Conservation (phyloP, 2,329 filamentous ascomycete species). For the Botryosphaeria agaves region DNA sequence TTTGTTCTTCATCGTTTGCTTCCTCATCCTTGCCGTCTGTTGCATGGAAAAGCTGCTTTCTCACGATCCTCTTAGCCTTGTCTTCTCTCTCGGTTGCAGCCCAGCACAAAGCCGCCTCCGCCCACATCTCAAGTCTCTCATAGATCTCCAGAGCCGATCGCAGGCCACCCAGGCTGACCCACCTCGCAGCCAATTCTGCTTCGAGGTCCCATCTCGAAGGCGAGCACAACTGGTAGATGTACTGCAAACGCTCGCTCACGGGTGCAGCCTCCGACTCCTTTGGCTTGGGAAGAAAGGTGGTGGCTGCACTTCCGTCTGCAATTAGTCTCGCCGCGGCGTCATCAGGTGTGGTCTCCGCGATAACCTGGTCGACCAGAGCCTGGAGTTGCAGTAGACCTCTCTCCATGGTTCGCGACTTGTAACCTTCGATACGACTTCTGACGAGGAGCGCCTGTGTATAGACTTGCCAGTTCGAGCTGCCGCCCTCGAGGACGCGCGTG, state of each 20-base stretch:
- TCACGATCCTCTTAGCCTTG: conserved; percentile 60
- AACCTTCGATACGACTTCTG: conserved; percentile 75
- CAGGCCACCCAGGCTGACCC: conserved; percentile 75
- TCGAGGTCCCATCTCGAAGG: conserved; percentile 90
- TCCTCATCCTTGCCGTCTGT: conserved; percentile 26
- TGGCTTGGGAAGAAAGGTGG: conserved; percentile 65
- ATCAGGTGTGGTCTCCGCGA: conserved; percentile 55
- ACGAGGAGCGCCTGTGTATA: conserved; percentile 90
- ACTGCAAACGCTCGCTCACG: conserved; percentile 57
- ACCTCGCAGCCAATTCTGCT: conserved; percentile 80
- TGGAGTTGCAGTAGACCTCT: conserved; percentile 83
- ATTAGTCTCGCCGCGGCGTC: conserved; percentile 3
- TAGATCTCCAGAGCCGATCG: conserved; percentile 91
- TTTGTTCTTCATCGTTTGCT: conserved; percentile 22
- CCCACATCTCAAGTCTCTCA: conserved; percentile 82
- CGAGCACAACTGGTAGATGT: conserved; percentile 68
- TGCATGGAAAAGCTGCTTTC: conserved; percentile 61
- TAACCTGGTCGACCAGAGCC: conserved; percentile 85
- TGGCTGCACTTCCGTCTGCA: conserved; percentile 22
- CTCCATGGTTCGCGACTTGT: conserved; percentile 74
- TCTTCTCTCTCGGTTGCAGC: conserved; percentile 65
- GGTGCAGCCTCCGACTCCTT: conserved; percentile 64
- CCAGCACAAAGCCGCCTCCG: conserved; percentile 82
- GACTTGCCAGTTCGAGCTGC: conserved; percentile 92
- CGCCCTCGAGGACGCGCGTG: conserved; percentile 69